These are phyloP conservation scores for Zea mays DNA, from an alignment of 176 grass and related monocot genomes.

Conservation along the genomic window DNA sequence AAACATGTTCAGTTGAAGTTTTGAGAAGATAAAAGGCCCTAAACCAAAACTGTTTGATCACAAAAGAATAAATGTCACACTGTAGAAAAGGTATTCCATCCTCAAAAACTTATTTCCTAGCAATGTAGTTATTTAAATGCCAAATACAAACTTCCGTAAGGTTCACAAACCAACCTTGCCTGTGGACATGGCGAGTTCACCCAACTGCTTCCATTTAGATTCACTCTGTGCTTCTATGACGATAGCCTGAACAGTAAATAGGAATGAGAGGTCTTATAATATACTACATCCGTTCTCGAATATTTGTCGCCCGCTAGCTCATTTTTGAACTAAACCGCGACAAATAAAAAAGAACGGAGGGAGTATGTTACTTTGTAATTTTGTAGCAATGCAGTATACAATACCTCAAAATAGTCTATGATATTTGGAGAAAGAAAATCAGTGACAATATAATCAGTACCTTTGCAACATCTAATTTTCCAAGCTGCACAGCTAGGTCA, in stretches of 20 bases:
- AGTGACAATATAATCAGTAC: conserved; percentile 38
- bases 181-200: conserved; percentile 85
- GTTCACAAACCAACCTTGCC: conserved; percentile 73
- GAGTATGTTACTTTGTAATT: background rate
- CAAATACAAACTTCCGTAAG: background rate
- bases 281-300: too few species aligned
- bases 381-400: background rate
- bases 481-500: conserved; percentile 95
- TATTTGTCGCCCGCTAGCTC: too few species aligned
- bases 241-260: too few species aligned
- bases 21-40: background rate
- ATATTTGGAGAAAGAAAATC: background rate
- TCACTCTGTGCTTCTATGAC: conserved; percentile 76
- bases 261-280: too few species aligned
- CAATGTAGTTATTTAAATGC: conserved; percentile 9
- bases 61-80: conserved; percentile 11
- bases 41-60: conserved; percentile 20
- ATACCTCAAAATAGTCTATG: conserved; percentile 4
- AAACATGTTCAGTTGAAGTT: background rate
- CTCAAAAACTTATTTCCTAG: conserved; percentile 5
- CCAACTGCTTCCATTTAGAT: conserved; percentile 98
- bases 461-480: conserved; percentile 88
- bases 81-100: background rate
- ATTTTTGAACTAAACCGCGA: too few species aligned
- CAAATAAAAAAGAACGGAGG: too few species aligned